Evolutionary conservation across 2,329 filamentous ascomycete genomes (phyloP).

Genomic region (Apiospora malaysiana): DNA sequence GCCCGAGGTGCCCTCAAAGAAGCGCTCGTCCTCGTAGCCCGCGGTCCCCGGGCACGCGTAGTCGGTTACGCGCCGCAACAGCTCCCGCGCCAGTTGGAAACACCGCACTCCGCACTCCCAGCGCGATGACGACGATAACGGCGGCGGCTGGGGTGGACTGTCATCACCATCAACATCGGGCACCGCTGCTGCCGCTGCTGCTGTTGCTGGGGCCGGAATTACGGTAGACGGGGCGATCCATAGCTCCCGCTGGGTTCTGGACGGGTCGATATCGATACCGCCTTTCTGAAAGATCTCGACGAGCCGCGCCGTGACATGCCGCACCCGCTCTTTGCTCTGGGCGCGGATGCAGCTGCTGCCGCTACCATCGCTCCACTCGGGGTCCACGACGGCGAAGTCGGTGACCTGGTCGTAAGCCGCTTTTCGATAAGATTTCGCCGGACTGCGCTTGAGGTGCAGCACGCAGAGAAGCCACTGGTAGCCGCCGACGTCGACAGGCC

Average conservation of each 20-base stretch:
- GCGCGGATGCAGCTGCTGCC: not conserved
- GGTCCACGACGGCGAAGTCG: conserved; percentile 13
- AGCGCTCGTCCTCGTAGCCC: not conserved
- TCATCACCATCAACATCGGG: not conserved
- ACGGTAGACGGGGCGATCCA: conserved; percentile 12
- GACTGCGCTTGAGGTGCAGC: not conserved
- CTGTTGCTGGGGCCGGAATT: not conserved
- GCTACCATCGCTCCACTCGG: not conserved
- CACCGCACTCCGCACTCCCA: conserved; percentile 23
- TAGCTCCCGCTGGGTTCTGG: not conserved
- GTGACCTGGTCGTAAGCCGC: not conserved
- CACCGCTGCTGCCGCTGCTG: not conserved
- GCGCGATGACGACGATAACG: not conserved
- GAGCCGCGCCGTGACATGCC: not conserved
- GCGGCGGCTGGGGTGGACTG: not conserved
- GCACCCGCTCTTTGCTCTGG: not conserved
- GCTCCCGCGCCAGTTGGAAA: conserved; percentile 20
- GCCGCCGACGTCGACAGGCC: conserved; percentile 2
- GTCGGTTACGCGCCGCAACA: conserved; percentile 14
- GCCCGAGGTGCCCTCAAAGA: conserved; percentile 15
- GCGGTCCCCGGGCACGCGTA: not conserved
- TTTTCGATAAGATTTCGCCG: not conserved
- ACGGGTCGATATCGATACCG: not conserved
- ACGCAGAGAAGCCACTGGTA: conserved; percentile 16
- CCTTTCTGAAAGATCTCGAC: not conserved